Conservation (phyloP, 768 basidiomycete species). For the Crepidotus variabilis region DNA sequence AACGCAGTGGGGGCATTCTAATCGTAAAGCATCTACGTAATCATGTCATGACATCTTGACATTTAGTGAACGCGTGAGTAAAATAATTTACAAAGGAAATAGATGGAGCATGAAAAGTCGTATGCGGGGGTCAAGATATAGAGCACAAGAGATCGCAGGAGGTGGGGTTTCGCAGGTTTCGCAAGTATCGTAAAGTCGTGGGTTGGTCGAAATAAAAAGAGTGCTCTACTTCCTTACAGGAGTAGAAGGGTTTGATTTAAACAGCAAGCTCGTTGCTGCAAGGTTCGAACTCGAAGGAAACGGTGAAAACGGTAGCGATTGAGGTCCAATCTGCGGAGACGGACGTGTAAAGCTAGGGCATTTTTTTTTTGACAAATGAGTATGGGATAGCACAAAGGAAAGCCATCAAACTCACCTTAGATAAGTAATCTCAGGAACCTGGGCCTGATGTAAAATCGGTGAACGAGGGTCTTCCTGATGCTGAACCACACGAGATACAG, state of each 20-base stretch:
- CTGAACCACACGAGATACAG: not conserved
- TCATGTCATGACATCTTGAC: too few relatives aligned
- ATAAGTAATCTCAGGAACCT: slow-evolving; percentile 13
- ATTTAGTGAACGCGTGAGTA: too few relatives aligned
- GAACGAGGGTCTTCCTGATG: slow-evolving; percentile 18
- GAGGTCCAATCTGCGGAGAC: not conserved
- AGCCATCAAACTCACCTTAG: slow-evolving; percentile 3
- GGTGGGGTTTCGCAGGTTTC: not conserved
- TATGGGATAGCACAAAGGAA: not conserved
- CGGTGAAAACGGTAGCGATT: not conserved
- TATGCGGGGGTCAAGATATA: too few relatives aligned
- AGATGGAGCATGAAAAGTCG: too few relatives aligned
- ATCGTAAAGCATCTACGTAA: too few relatives aligned
- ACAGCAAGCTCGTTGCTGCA: not conserved
- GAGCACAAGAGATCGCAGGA: not conserved
- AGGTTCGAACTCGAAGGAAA: not conserved
- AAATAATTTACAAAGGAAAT: too few relatives aligned
- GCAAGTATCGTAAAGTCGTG: not conserved
- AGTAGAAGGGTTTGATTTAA: not conserved
- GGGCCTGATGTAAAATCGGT: slow-evolving; percentile 9
- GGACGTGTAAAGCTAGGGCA: not conserved
- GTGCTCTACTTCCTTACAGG: too few relatives aligned
- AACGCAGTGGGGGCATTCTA: too few relatives aligned
- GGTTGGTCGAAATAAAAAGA: not conserved
- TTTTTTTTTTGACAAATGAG: too few relatives aligned